A percentile compares a stretch with the other conserved stretches of the same genome.
phyloP scores from a whole-genome alignment of 495 filamentous ascomycete genomes.

The Penicillium crystallinum region DNA sequence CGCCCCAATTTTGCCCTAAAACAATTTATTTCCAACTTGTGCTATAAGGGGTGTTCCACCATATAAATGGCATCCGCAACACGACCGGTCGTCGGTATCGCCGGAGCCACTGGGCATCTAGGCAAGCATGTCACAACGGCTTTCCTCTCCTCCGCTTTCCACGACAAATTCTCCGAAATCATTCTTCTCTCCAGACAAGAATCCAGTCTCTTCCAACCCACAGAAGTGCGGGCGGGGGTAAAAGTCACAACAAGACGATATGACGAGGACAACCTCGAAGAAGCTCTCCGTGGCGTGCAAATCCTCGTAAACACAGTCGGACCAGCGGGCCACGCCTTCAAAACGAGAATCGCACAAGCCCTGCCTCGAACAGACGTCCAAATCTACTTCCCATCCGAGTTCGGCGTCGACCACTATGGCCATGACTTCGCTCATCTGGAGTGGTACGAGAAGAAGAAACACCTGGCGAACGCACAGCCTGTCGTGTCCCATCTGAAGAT shows the following conservation, averaged over 20 bases:
- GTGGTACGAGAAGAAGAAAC: constrained; percentile 26
- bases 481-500: constrained; percentile 13
- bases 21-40: neutral
- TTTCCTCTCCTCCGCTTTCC: constrained; percentile 19
- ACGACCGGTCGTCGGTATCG: constrained; percentile 21
- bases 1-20: neutral
- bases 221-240: neutral
- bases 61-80: neutral
- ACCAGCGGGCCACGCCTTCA: constrained; percentile 18
- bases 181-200: constrained; percentile 21
- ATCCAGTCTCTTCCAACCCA: neutral
- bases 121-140: constrained; percentile 19
- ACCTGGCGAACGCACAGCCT: constrained; percentile 10
- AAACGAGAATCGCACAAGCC: constrained; percentile 15
- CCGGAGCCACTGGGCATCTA: constrained; percentile 24
- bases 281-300: constrained; percentile 15
- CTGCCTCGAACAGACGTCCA: constrained; percentile 14
- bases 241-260: constrained; percentile 16
- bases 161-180: constrained; percentile 16
- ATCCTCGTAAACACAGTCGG: constrained; percentile 26
- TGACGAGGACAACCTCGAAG: constrained; percentile 12
- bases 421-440: constrained; percentile 25
- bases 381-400: constrained; percentile 28
- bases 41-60: neutral
- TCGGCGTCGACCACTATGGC: constrained; percentile 25